Evolutionary conservation across 768 basidiomycete genomes (phyloP).

Genomic region (Lactarius psammicola): DNA sequence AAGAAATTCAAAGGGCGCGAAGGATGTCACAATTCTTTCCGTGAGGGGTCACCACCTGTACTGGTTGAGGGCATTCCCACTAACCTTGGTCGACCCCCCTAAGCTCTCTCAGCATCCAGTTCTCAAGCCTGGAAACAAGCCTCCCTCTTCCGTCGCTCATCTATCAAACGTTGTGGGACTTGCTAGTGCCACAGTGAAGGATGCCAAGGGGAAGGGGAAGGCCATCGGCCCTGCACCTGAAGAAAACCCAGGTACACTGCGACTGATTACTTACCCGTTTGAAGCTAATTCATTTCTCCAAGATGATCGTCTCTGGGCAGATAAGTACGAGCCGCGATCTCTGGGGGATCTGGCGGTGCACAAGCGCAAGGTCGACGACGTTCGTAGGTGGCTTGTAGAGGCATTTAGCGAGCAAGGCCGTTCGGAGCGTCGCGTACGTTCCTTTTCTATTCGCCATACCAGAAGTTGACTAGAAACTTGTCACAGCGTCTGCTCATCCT

Average conservation of each 20-base stretch:
- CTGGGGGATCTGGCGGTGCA: conserved; percentile 79
- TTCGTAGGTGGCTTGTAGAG: conserved; percentile 70
- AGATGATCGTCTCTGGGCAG: conserved; percentile 37
- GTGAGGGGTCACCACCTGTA: conserved; percentile 12
- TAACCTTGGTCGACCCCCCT: conserved; percentile 7
- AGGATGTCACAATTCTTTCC: conserved; percentile 15
- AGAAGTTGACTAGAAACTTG: neutral
- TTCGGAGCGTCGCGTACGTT: conserved; percentile 70
- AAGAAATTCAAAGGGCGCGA: conserved; percentile 21
- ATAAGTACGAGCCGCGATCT: conserved; percentile 35
- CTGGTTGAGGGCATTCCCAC: neutral
- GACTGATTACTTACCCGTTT: neutral
- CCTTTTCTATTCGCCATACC: neutral
- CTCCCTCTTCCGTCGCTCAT: neutral
- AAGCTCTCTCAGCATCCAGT: conserved; percentile 17
- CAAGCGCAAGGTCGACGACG: conserved; percentile 73
- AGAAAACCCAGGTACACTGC: conserved; percentile 6
- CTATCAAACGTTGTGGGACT: neutral
- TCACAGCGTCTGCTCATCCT: conserved; percentile 76
- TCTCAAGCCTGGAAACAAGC: conserved; percentile 5
- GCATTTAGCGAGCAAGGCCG: conserved; percentile 69
- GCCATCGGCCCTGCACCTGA: conserved; percentile 7
- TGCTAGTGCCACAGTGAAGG: conserved; percentile 11
- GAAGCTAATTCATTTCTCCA: neutral
- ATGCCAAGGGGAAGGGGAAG: conserved; percentile 33